These are phyloP conservation scores for Fusarium hostae DNA, from an alignment of 2,329 filamentous ascomycete genomes.

Conservation along the genomic window DNA sequence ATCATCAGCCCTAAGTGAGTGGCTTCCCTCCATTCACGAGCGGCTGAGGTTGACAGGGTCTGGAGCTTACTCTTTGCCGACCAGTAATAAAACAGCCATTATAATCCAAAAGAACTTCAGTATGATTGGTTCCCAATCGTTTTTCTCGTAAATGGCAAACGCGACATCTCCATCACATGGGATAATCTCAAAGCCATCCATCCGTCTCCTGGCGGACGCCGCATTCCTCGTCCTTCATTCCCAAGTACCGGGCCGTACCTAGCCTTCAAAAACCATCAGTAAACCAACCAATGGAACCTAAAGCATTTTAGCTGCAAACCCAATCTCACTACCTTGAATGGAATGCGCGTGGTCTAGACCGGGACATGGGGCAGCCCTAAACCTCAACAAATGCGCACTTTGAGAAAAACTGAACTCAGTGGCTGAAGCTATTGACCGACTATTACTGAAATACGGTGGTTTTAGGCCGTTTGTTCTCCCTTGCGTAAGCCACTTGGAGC, in stretches of 20 bases:
- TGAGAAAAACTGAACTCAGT: conserved; percentile 1
- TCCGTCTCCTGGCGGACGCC: not conserved
- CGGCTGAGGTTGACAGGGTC: not conserved
- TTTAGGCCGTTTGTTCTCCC: not conserved
- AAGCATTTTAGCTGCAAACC: not conserved
- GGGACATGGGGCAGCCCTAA: not conserved
- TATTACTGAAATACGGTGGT: not conserved
- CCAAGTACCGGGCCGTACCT: conserved; percentile 16
- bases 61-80: not conserved
- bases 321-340: not conserved
- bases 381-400: not conserved
- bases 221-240: not conserved
- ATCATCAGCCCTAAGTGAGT: not conserved
- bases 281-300: not conserved
- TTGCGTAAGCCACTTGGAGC: not conserved
- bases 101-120: not conserved
- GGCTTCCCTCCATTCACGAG: not conserved
- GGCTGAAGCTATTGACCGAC: not conserved
- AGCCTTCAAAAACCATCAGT: not conserved
- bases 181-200: not conserved
- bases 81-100: not conserved
- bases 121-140: not conserved
- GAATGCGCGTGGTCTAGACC: conserved; percentile 11
- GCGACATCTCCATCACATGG: not conserved
- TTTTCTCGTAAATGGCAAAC: rapidly evolving